Evolutionary conservation across 2,329 filamentous ascomycete genomes (phyloP).

Genomic region (Trichoderma sp.): DNA sequence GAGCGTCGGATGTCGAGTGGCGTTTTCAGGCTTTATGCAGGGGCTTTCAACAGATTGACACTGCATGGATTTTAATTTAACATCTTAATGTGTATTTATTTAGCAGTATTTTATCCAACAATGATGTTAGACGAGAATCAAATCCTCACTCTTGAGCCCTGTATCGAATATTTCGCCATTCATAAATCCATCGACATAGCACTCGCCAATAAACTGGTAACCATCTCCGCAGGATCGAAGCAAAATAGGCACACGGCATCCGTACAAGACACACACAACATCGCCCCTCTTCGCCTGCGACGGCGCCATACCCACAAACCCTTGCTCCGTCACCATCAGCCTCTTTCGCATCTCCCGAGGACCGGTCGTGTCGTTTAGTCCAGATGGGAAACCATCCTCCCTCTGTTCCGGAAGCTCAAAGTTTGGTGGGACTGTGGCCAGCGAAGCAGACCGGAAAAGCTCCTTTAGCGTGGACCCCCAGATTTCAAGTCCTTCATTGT

Average conservation of each 20-base stretch:
- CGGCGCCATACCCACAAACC: not conserved
- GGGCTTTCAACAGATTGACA: not conserved
- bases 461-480: not conserved
- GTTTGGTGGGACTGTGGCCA: not conserved
- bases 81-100: no score
- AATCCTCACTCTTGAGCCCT: not conserved
- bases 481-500: not conserved
- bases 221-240: not conserved
- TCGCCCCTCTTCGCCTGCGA: not conserved
- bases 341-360: not conserved
- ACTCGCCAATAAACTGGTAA: not conserved
- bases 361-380: not conserved
- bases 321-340: not conserved
- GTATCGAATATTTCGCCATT: not conserved
- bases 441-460: not conserved
- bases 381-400: not conserved
- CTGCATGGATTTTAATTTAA: no score
- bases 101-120: no score
- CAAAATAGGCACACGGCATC: not conserved
- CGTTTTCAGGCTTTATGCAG: conserved; percentile 9
- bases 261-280: not conserved
- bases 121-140: not conserved
- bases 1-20: conserved; percentile 10
- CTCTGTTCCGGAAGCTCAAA: not conserved
- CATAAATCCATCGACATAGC: not conserved